A percentile compares a stretch with the other conserved stretches of the same genome.
Conservation (phyloP, 352 stramenopile species). For the Pythium periplocum region DNA sequence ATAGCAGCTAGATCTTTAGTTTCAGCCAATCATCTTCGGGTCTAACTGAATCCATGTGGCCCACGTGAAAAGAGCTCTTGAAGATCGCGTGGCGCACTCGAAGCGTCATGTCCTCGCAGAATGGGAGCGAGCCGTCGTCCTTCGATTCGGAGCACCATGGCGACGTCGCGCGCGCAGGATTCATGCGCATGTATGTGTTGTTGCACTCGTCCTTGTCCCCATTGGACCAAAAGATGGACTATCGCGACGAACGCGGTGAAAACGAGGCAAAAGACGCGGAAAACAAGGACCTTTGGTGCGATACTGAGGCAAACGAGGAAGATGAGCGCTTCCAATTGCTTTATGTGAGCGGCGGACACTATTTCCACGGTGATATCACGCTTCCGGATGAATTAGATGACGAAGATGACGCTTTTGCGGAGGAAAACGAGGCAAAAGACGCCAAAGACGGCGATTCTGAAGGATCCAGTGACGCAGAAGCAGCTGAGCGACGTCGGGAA, state of each 20-base stretch:
- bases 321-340: constrained; percentile 33
- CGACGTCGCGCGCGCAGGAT: constrained; percentile 40
- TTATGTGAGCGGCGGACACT: constrained; percentile 50
- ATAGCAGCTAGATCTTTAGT: too few relatives aligned
- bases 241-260: constrained; percentile 7
- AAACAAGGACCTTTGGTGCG: constrained; percentile 8
- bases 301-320: constrained; percentile 12
- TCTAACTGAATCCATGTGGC: too few relatives aligned
- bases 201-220: constrained; percentile 21
- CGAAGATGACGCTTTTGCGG: constrained; percentile 8
- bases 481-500: neutral
- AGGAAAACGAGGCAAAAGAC: constrained; percentile 10
- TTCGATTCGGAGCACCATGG: constrained; percentile 54
- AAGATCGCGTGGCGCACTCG: too few relatives aligned
- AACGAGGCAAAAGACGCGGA: constrained; percentile 3
- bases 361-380: constrained; percentile 47
- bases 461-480: neutral
- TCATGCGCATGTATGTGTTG: constrained; percentile 65
- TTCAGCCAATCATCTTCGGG: too few relatives aligned
- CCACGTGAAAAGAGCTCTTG: too few relatives aligned
- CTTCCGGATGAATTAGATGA: constrained; percentile 27
- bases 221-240: constrained; percentile 23
- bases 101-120: too few relatives aligned
- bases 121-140: constrained; percentile 25
- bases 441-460: constrained; percentile 8